These are phyloP conservation scores for Apiotrichum sp. DNA, from an alignment of 1,284 basidiomycete species.

Conservation along the genomic window DNA sequence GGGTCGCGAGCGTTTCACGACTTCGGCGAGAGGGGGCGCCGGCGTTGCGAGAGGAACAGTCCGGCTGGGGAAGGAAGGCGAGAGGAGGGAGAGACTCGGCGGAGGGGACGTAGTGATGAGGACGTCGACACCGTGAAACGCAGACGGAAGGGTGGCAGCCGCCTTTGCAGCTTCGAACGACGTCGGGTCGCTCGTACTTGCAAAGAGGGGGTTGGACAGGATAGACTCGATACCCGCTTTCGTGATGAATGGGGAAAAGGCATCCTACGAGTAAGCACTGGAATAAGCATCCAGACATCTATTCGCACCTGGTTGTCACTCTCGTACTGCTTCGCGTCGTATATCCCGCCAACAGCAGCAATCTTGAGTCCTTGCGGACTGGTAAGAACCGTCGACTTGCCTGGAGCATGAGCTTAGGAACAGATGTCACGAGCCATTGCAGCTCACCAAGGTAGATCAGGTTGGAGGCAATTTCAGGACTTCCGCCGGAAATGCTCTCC, in stretches of 20 bases:
- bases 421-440: neutral
- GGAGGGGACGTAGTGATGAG: constrained; percentile 77
- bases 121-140: constrained; percentile 66
- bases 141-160: constrained; percentile 52
- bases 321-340: constrained; percentile 58
- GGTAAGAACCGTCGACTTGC: constrained; percentile 73
- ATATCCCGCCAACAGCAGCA: constrained; percentile 73
- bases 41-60: constrained; percentile 49
- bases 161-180: constrained; percentile 65
- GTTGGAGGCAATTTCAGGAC: constrained; percentile 69
- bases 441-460: constrained; percentile 70
- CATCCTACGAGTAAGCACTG: constrained; percentile 51
- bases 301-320: constrained; percentile 7
- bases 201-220: constrained; percentile 51
- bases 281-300: neutral
- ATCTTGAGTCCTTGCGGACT: constrained; percentile 78
- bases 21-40: constrained; percentile 61
- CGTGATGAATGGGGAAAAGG: constrained; percentile 63
- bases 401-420: constrained; percentile 47
- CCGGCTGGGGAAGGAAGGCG: constrained; percentile 51
- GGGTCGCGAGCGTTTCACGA: constrained; percentile 51
- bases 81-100: constrained; percentile 60
- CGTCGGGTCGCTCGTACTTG: constrained; percentile 44
- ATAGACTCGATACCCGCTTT: constrained; percentile 61
- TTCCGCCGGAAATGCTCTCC: constrained; percentile 63